These are phyloP conservation scores for Coriaria nepalensis DNA, from an alignment of 306 rosid species.

Conservation along the genomic window DNA sequence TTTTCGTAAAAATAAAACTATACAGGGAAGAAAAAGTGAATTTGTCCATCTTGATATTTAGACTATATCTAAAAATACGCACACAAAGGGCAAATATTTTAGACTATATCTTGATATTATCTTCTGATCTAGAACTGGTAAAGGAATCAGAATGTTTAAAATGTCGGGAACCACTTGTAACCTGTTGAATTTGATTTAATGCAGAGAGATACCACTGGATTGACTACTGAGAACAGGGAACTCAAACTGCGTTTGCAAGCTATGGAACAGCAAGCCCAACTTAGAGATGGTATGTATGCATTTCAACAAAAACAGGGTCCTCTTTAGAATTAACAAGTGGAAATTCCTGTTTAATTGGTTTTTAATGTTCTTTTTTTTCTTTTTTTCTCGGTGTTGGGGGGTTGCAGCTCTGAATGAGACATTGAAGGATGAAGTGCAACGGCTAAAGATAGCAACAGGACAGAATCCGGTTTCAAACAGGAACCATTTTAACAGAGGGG, in stretches of 20 bases:
- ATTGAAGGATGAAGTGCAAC: slow-evolving; percentile 70
- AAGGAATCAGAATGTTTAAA: too few species aligned
- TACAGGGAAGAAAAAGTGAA: too few species aligned
- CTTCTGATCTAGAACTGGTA: too few species aligned
- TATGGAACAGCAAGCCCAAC: slow-evolving; percentile 80
- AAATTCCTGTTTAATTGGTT: too few species aligned
- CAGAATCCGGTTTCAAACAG: slow-evolving; percentile 33
- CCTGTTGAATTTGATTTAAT: slow-evolving; percentile 10
- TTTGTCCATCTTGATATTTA: too few species aligned
- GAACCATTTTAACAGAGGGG: slow-evolving; percentile 39
- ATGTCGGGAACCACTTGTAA: background rate
- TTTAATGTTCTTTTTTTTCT: too few species aligned
- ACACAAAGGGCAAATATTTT: too few species aligned
- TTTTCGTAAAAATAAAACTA: too few species aligned
- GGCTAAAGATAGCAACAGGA: slow-evolving; percentile 61
- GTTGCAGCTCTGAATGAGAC: slow-evolving; percentile 66
- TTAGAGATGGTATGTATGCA: slow-evolving; percentile 62
- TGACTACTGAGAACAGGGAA: slow-evolving; percentile 69
- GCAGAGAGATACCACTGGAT: slow-evolving; percentile 82
- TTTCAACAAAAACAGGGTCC: too few species aligned
- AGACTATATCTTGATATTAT: too few species aligned
- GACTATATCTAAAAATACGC: too few species aligned
- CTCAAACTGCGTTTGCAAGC: slow-evolving; percentile 80
- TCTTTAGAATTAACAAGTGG: too few species aligned
- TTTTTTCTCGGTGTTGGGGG: slow-evolving; percentile 4